Percentiles rank a stretch among this genome's conserved stretches.
phyloP scores from a whole-genome alignment of 306 rosid genomes.

The Vicia sativa region DNA sequence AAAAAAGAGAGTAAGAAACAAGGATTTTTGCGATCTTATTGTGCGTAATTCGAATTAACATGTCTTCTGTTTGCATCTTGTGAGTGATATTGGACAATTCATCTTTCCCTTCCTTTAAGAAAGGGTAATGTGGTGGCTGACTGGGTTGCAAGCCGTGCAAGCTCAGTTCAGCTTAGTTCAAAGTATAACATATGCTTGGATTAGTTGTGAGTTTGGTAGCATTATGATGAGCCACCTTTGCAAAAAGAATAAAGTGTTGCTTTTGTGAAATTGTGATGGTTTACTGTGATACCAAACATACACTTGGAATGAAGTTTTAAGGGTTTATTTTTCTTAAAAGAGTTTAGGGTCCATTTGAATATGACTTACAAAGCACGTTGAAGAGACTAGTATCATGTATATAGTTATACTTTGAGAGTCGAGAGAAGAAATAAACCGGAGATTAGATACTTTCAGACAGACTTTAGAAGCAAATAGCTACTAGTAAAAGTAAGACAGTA shows the following conservation, averaged over 20 bases:
- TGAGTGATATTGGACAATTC: background rate
- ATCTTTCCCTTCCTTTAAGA: background rate
- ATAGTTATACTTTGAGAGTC: background rate
- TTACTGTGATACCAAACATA: too few species aligned
- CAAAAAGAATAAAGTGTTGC: too few species aligned
- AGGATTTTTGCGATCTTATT: constrained; percentile 7
- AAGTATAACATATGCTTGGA: too few species aligned
- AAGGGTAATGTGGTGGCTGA: background rate
- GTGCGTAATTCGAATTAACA: constrained; percentile 5
- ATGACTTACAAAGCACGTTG: background rate
- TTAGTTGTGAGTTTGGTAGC: too few species aligned
- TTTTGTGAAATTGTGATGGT: too few species aligned
- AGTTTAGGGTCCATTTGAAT: background rate
- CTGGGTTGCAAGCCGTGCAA: background rate
- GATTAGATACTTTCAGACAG: background rate
- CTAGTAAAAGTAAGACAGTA: background rate
- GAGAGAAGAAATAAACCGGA: background rate
- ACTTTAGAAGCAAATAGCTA: too few species aligned
- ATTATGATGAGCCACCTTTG: too few species aligned
- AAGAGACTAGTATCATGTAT: background rate
- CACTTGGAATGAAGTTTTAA: background rate
- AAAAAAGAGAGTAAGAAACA: background rate
- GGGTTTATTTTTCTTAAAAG: background rate
- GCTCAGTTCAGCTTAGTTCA: background rate
- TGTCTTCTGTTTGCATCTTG: background rate